These are phyloP conservation scores for Emiliania huxleyi DNA, from an alignment of 78 protist genomes.

Conservation along the genomic window DNA sequence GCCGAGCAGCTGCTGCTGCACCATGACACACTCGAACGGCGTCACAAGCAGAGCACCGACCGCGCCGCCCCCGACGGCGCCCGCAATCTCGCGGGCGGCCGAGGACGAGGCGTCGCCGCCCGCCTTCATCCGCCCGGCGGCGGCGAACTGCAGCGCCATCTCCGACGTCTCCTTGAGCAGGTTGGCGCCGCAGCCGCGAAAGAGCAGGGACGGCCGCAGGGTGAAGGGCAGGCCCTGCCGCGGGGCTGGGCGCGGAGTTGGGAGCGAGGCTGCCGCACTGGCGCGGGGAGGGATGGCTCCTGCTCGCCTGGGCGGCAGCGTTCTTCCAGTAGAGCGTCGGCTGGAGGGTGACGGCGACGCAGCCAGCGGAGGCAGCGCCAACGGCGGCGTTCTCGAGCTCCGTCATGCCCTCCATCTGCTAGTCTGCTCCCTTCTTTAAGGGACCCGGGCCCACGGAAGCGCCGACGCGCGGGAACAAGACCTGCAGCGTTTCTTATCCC, in stretches of 20 bases:
- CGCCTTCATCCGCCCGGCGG: background rate
- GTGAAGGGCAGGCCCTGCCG: constrained; percentile 27
- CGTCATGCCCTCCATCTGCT: background rate
- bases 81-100: background rate
- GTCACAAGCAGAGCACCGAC: background rate
- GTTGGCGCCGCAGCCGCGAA: constrained; percentile 3
- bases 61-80: background rate
- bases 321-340: constrained; percentile 41
- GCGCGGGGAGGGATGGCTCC: too few species aligned
- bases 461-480: too few species aligned
- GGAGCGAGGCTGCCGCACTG: too few species aligned
- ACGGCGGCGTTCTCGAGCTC: background rate
- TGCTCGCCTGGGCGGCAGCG: background rate
- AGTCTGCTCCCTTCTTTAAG: too few species aligned
- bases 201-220: constrained; percentile 16
- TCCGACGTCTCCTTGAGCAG: background rate
- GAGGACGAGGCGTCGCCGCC: background rate
- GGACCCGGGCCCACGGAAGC: too few species aligned
- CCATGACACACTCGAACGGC: constrained; percentile 27
- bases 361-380: background rate
- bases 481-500: too few species aligned
- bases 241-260: too few species aligned
- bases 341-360: background rate
- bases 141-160: background rate
- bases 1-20: constrained; percentile 30